Percentiles rank a stretch among this genome's conserved stretches.
Evolutionary conservation across 768 basidiomycete species (phyloP).

Genomic region (Cyclocybe aegerita): DNA sequence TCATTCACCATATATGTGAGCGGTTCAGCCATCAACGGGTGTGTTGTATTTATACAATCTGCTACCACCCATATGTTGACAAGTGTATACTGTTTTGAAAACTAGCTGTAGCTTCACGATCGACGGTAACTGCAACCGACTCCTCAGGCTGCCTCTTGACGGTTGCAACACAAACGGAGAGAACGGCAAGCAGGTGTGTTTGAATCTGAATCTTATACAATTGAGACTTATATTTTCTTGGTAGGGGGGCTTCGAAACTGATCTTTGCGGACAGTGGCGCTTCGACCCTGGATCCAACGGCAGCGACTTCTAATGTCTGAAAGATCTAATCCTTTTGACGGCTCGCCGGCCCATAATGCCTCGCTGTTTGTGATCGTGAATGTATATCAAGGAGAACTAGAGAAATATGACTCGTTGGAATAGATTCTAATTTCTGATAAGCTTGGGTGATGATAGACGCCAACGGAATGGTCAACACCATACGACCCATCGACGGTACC

Average conservation of each 20-base stretch:
- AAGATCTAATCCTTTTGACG: no score
- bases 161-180: conserved; percentile 3
- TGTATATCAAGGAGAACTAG: no score
- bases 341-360: no score
- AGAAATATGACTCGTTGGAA: no score
- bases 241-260: conserved; percentile 7
- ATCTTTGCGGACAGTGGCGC: conserved; percentile 7
- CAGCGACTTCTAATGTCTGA: not conserved
- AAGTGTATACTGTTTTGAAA: not conserved
- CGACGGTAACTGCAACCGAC: conserved; percentile 9
- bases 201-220: not conserved
- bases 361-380: no score
- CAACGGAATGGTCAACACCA: no score
- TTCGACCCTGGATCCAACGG: conserved; percentile 7
- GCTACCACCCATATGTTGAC: not conserved
- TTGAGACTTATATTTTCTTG: not conserved
- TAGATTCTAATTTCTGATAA: no score
- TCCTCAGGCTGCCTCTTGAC: conserved; percentile 8
- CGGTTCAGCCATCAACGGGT: conserved; percentile 1
- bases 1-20: conserved; percentile 1
- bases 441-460: no score
- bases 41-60: not conserved
- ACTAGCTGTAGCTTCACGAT: not conserved
- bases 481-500: no score
- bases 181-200: conserved; percentile 8